Evolutionary conservation across 192 early-diverging fungal genomes (phyloP), one percentile per base, ranked within the genome.

Genomic region (Backusella parvicylindrica): DNA sequence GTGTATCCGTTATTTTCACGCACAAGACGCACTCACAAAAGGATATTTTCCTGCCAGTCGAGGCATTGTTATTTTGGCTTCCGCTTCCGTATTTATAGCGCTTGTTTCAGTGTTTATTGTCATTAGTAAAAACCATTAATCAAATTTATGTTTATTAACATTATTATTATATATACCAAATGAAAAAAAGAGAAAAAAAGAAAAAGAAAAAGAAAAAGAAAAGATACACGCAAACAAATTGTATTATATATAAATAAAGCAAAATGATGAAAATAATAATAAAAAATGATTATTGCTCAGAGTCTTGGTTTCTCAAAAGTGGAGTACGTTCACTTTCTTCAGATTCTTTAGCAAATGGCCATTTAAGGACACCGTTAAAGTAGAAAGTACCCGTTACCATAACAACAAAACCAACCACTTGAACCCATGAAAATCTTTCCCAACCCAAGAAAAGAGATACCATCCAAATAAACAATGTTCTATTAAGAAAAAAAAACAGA

Each of bases 391-490:
- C 96, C 70, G 86, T 85, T 4, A 93, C 88, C 56, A 93, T 86
- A 49, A 92, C 73, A 43, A 79, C 75, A 79, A 91, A 91, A 50
- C 97, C 98, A 79, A 94, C 47, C n/a, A 99, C 96, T 80, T 99
- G 98, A 60, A 98, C 76, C 86, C 87, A 92, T 75, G 89, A 90
- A 77, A 99, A 99, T 0, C 82, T 79, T 83, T 99, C 98, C 98
- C 98, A 99, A 16, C 96, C 96, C 63, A 99, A 88, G n/a, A 84
- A 87, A 21, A 98, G 81, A 32, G 91, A 92, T 65, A 94, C 88
- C 84, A 93, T 91, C 98, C 98, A 99, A 73, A 99, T 97, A 75
- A 98, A 97, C 65, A 98, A 82, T 6, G 96, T 99, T 56, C 81
- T 82, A 47, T 7, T 13, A 70, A 64, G 6, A 73, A 69, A 38